Conservation (phyloP, 192 early-diverging fungal species). For the Radiomyces spectabilis region DNA sequence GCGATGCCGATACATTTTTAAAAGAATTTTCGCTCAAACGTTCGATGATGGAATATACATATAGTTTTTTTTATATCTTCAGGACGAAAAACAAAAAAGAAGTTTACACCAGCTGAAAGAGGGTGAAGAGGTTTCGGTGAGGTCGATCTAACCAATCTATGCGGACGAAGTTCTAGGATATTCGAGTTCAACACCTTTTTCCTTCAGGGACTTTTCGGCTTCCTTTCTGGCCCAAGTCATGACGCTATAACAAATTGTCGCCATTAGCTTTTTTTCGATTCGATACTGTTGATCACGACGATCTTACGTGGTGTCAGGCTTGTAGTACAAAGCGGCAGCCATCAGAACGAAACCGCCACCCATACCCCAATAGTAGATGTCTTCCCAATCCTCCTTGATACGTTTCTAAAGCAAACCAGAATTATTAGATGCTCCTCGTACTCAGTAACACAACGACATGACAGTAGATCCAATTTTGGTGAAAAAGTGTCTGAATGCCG, state of each 20-base stretch:
- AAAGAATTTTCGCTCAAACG: too few relatives aligned
- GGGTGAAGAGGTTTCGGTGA: too few relatives aligned
- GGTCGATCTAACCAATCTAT: too few relatives aligned
- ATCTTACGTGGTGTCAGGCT: conserved; percentile 73
- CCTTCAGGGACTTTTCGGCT: conserved; percentile 67
- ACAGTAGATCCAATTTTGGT: not conserved
- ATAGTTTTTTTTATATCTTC: too few relatives aligned
- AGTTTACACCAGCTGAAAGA: too few relatives aligned
- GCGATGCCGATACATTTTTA: too few relatives aligned
- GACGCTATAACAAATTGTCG: conserved; percentile 48
- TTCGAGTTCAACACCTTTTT: conserved; percentile 53
- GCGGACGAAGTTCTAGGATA: conserved; percentile 60
- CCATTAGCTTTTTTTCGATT: not conserved
- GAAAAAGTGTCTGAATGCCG: not conserved
- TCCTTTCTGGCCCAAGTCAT: conserved; percentile 68
- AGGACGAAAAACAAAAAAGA: too few relatives aligned
- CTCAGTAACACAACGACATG: not conserved
- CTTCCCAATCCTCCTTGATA: conserved; percentile 72
- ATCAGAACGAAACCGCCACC: conserved; percentile 49
- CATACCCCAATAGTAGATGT: conserved; percentile 53
- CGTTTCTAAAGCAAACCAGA: conserved; percentile 28
- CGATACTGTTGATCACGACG: too few relatives aligned
- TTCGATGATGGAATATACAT: too few relatives aligned
- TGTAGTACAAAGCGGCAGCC: conserved; percentile 53
- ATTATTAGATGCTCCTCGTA: not conserved